A percentile compares a stretch with the other conserved stretches of the same genome.
Conservation (phyloP, 2,329 filamentous ascomycete genomes). For the Neonectria ditissima region DNA sequence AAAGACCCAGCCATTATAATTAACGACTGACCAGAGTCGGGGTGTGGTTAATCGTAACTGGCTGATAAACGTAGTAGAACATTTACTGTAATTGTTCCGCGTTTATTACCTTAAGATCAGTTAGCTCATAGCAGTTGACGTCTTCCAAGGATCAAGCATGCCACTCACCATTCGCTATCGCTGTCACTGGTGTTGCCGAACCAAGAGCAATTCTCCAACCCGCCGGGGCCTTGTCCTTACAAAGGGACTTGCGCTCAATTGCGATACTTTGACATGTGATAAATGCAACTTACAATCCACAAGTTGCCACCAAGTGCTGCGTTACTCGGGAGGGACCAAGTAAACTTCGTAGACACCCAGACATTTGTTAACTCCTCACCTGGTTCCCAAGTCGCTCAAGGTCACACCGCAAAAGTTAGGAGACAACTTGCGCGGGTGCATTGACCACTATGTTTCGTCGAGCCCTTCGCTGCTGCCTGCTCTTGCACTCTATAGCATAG, state of each 20-base stretch:
- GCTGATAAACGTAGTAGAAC: slow-evolving; percentile 5
- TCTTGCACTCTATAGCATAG: slow-evolving; percentile 60
- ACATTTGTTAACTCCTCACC: not conserved
- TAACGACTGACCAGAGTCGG: not conserved
- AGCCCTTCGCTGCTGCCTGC: slow-evolving; percentile 55
- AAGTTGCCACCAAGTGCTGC: not conserved
- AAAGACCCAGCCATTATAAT: not conserved
- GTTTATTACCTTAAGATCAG: not conserved
- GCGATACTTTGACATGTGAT: not conserved
- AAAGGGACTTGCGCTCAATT: not conserved
- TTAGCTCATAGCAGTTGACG: not conserved
- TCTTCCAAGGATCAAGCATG: not conserved
- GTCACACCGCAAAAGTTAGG: slow-evolving; percentile 5
- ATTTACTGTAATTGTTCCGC: not conserved
- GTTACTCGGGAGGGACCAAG: not conserved
- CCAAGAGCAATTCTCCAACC: not conserved
- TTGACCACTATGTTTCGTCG: slow-evolving; percentile 39
- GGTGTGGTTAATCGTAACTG: not conserved
- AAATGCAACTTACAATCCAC: not conserved
- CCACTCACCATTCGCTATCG: slow-evolving; percentile 16
- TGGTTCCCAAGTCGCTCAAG: not conserved
- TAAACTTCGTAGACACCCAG: not conserved
- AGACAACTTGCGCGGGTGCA: not conserved
- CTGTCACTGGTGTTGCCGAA: not conserved
- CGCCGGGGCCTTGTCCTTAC: not conserved